Percentiles rank a stretch among this genome's conserved stretches.
Conservation (phyloP, 768 basidiomycete species). For the Trametes punicea region DNA sequence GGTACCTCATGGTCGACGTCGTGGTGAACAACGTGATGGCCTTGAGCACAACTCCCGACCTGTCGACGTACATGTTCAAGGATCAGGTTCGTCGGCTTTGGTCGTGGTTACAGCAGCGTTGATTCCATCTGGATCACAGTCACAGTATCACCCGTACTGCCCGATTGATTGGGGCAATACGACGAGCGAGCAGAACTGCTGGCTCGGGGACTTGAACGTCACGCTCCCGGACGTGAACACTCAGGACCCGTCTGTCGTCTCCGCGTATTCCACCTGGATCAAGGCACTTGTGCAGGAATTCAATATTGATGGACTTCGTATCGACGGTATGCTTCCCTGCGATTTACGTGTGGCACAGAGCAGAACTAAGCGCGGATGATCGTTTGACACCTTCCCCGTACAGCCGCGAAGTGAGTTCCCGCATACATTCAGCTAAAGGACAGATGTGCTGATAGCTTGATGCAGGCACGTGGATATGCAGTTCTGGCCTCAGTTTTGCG, state of each 20-base stretch:
- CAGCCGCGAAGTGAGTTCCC: slow-evolving; percentile 35
- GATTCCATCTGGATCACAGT: slow-evolving; percentile 30
- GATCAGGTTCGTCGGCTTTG: slow-evolving; percentile 41
- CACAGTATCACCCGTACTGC: slow-evolving; percentile 78
- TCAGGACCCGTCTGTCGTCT: slow-evolving; percentile 57
- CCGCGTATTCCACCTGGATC: slow-evolving; percentile 69
- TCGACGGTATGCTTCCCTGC: slow-evolving; percentile 49
- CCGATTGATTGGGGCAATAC: slow-evolving; percentile 65
- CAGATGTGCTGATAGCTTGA: slow-evolving; percentile 3
- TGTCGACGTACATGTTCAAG: slow-evolving; percentile 67
- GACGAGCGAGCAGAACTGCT: slow-evolving; percentile 72
- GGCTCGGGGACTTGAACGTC: slow-evolving; percentile 76
- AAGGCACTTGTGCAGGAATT: slow-evolving; percentile 63
- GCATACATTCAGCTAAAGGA: not conserved
- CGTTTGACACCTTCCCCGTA: not conserved
- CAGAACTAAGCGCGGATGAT: not conserved
- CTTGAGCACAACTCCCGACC: slow-evolving; percentile 53
- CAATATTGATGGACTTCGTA: slow-evolving; percentile 80
- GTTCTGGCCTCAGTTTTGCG: slow-evolving; percentile 78
- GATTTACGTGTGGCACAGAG: too few relatives aligned
- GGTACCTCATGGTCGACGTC: slow-evolving; percentile 83
- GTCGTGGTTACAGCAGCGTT: not conserved
- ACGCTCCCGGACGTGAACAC: slow-evolving; percentile 81
- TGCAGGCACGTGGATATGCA: slow-evolving; percentile 59
- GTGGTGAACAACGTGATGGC: slow-evolving; percentile 88